Evolutionary conservation across 495 filamentous ascomycete species (phyloP), one percentile per base, ranked within the genome.

Genomic region (Evernia prunastri): DNA sequence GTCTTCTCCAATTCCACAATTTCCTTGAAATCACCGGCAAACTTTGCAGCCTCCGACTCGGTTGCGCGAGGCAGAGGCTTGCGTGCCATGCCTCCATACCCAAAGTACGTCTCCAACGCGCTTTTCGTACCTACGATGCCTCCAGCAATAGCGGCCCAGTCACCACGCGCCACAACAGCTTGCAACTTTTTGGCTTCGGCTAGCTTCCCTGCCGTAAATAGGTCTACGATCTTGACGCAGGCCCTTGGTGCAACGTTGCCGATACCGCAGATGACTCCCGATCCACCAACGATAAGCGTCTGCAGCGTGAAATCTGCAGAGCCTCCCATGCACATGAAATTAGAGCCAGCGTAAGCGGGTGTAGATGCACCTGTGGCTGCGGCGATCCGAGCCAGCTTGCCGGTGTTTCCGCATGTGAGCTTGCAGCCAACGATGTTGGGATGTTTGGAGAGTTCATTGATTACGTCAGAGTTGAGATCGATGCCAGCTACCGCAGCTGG

Each of bases 331-430:
- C 88, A 89, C 63, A 92, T 76, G 79, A 93, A 94, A 18, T 80
- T 78, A 4, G 72, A 72, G 17, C 73, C 74, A 7, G 67, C 64
- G 23, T 74, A 70, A 40, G 74, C 75, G 15, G 77, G 71, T 17
- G 75, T 75, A 2, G 71, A 78, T 36, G 84, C 78, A 63, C 81
- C 80, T 20, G 81, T 83, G 31, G 80, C 82, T 29, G 86, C 85
- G 5, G 86, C 89, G 53, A 97, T 82, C 62, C 92, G 85, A 69
- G 85, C 86, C 58, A 97, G 80, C 75, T 97, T 97, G 60, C 92
- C 92, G 23, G 92, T 96, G 76, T 97, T 96, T 56, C 91, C 92
- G 73, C 92, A 97, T 7, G 92, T 97, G 59, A 96, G 81, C 79
- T 97, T 97, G 71, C 87, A 88, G 58, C 92, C 92, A 60, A 91